A percentile compares a stretch with the other conserved stretches of the same genome.
These are phyloP conservation scores for Diaporthe humulicola DNA, from an alignment of 2,329 filamentous ascomycete species.

Conservation along the genomic window DNA sequence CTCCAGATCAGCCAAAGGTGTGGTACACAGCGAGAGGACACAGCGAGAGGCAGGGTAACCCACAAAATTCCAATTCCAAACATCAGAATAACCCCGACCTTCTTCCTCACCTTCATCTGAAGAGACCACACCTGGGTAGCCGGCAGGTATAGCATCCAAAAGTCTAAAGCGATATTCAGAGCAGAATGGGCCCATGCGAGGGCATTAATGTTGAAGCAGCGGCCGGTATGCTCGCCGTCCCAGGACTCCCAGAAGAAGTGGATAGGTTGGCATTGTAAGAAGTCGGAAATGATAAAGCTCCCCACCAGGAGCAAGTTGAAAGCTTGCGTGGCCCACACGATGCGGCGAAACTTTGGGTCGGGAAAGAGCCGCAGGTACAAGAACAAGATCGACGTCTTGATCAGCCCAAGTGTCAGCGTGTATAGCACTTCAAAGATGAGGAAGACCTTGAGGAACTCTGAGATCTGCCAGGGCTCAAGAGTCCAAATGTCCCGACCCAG, in stretches of 20 bases:
- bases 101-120: slow-evolving; percentile 18
- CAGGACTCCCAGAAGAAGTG: slow-evolving; percentile 39
- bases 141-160: slow-evolving; percentile 34
- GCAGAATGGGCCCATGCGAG: slow-evolving; percentile 6
- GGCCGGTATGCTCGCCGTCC: slow-evolving; percentile 38
- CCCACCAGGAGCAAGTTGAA: slow-evolving; percentile 35
- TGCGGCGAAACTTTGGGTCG: background rate
- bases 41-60: background rate
- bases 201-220: slow-evolving; percentile 20
- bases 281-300: slow-evolving; percentile 35
- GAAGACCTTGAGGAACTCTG: slow-evolving; percentile 33
- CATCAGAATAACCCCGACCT: background rate
- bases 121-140: slow-evolving; percentile 18
- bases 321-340: slow-evolving; percentile 31
- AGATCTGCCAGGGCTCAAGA: slow-evolving; percentile 36
- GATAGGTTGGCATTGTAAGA: slow-evolving; percentile 39
- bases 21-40: too few relatives aligned
- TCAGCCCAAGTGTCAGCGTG: background rate
- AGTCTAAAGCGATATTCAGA: slow-evolving; percentile 15
- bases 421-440: slow-evolving; percentile 46
- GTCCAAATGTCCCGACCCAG: slow-evolving; percentile 41
- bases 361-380: slow-evolving; percentile 34
- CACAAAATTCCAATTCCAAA: slow-evolving; percentile 33
- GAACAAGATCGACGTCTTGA: slow-evolving; percentile 31
- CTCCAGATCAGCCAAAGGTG: background rate